A percentile compares a stretch with the other conserved stretches of the same genome.
phyloP scores from a whole-genome alignment of 2,329 filamentous ascomycete species.

The Pleomassaria siparia region DNA sequence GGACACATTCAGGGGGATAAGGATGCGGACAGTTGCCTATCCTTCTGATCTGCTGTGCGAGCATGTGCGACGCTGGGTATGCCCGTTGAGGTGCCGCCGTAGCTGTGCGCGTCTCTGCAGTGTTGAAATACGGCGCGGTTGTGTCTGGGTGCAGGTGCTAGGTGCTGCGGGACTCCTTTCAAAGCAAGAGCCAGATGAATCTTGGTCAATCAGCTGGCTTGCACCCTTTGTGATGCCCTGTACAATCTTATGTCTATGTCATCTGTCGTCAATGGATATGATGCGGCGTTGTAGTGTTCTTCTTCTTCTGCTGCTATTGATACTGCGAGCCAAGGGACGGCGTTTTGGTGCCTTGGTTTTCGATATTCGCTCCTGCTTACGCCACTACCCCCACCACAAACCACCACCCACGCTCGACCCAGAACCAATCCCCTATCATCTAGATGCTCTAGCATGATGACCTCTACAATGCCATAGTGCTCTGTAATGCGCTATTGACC shows the following conservation, averaged over 20 bases:
- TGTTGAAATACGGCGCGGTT: no score
- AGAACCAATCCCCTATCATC: background rate
- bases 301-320: background rate
- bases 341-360: background rate
- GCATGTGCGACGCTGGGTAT: no score
- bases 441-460: background rate
- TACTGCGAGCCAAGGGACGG: background rate
- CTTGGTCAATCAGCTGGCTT: no score
- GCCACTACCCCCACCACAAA: background rate
- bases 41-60: no score
- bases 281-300: background rate
- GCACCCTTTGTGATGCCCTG: no score
- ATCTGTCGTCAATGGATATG: background rate
- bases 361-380: background rate
- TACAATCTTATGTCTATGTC: background rate
- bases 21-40: no score
- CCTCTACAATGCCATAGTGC: background rate
- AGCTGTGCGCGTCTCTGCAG: no score
- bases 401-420: background rate
- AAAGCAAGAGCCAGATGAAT: no score
- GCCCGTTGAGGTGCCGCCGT: no score
- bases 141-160: no score
- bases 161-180: no score
- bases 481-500: background rate
- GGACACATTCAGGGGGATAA: no score